Base-by-base conservation (phyloP, 495 filamentous ascomycete genomes). In the Podospora australis region DNA sequence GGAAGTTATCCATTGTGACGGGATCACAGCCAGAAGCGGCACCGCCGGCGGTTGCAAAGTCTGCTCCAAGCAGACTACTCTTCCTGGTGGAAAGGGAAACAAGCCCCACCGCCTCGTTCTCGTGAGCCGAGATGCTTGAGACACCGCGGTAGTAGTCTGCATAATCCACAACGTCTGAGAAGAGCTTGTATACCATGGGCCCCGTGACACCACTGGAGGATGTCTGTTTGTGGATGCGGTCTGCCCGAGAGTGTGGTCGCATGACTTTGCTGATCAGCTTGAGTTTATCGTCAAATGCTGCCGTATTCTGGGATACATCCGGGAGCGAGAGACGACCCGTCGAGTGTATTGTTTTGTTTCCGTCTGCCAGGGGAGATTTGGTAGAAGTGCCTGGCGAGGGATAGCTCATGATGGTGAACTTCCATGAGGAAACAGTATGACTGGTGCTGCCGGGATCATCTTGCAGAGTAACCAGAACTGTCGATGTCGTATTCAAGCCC, bases 1-100 rank as follows among this genome's bases (percentile, higher is more conserved):
- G 58, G 46, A 68, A 67, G 0, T 28, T 57, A 35, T 70, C 68
- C 23, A 66, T 29, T 4, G 55, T 35, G 7, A 69, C 49, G 0
- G 60, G 47, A 25, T 67, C 58, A 32, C 44, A 52, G 3, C 53
- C 55, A 7, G 5, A 6, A 2, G 13, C 25, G 13, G 22, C 23
- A 8, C 13, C 1, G 6, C 16, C 17, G 13, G 22, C n/a, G 14
- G 14, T 17, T 8, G 14, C 14, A 16, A 17, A 7, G 3, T n/a
- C n/a, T 16, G n/a, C 3, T 6, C 32, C 32, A n/a, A n/a, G n/a
- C n/a, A n/a, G n/a, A n/a, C n/a, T n/a, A n/a, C n/a, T n/a, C n/a
- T n/a, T n/a, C n/a, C n/a, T n/a, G n/a, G 38, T 30, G 41, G 8
- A 46, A 40, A 11, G 29, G 6, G 19, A 46, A 16, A 66, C 53